Evolutionary conservation across 2,329 filamentous ascomycete genomes (phyloP).

Genomic region (Cordyceps farinosa): DNA sequence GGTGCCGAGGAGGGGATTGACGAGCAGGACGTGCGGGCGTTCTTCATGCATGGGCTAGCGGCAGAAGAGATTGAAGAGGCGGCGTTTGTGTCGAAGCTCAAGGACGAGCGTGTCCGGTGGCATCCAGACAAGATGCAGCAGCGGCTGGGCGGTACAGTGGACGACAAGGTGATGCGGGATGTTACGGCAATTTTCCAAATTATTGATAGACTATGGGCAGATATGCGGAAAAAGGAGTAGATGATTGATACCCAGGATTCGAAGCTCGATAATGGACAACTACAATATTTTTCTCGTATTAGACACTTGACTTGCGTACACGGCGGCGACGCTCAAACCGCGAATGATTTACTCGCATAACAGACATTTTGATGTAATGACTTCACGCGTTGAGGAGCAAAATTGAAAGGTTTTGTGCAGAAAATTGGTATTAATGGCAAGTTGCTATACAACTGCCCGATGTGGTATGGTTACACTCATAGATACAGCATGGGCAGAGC

Average conservation of each 20-base stretch:
- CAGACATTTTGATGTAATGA: no score
- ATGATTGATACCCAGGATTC: not conserved
- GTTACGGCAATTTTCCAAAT: constrained; percentile 92
- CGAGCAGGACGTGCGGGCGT: constrained; percentile 61
- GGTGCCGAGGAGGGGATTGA: constrained; percentile 47
- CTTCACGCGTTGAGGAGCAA: no score
- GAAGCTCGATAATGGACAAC: no score
- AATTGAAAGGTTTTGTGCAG: not conserved
- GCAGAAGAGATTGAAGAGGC: constrained; percentile 42
- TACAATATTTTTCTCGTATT: no score
- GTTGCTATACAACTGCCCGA: not conserved
- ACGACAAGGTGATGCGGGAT: constrained; percentile 66
- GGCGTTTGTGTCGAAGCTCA: constrained; percentile 54
- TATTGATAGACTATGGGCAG: constrained; percentile 76
- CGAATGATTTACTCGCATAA: no score
- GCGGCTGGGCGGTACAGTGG: constrained; percentile 69
- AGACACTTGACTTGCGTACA: no score
- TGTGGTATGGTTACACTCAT: not conserved
- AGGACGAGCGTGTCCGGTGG: constrained; percentile 86
- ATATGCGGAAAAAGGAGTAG: constrained; percentile 42
- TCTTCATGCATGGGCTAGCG: constrained; percentile 55
- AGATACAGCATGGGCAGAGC: not conserved
- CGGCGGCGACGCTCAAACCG: no score
- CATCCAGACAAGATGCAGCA: constrained; percentile 98
- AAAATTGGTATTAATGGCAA: constrained; percentile 1